A percentile compares a stretch with the other conserved stretches of the same genome.
Evolutionary conservation across 1,284 basidiomycete species (phyloP).

Genomic region (Blastosporella zonata): DNA sequence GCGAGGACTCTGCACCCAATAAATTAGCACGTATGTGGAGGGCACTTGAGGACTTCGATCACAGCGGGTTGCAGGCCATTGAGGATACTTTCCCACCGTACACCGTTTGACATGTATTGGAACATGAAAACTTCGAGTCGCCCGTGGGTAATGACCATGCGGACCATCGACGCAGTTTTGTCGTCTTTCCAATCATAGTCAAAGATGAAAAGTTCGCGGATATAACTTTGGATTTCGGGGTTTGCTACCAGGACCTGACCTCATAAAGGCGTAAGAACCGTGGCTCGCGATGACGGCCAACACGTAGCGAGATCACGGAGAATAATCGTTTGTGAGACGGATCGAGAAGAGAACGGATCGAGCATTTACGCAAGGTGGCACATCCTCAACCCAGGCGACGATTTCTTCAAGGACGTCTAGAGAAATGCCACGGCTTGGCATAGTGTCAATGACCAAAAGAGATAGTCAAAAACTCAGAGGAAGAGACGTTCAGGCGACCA

Average conservation of each 20-base stretch:
- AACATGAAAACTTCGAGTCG: not conserved
- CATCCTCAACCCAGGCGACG: not conserved
- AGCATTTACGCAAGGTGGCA: not conserved
- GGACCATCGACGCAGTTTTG: not conserved
- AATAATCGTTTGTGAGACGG: not conserved
- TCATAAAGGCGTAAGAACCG: too few species aligned
- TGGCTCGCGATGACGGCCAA: not conserved
- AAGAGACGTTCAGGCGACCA: too few species aligned
- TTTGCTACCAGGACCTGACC: not conserved
- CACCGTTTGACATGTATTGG: not conserved
- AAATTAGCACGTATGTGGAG: not conserved
- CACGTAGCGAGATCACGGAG: not conserved
- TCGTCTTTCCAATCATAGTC: not conserved
- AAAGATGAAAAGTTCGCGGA: not conserved
- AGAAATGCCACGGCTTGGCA: not conserved
- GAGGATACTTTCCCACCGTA: too few species aligned
- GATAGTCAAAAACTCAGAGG: too few species aligned
- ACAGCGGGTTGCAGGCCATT: not conserved
- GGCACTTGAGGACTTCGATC: not conserved
- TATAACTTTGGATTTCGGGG: not conserved
- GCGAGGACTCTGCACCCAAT: too few species aligned
- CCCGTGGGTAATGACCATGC: not conserved
- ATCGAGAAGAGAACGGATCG: not conserved
- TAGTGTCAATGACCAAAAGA: not conserved
- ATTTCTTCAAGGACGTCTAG: not conserved